Base-by-base conservation (phyloP, 441 rosid genomes). In the Lepidium campestre region DNA sequence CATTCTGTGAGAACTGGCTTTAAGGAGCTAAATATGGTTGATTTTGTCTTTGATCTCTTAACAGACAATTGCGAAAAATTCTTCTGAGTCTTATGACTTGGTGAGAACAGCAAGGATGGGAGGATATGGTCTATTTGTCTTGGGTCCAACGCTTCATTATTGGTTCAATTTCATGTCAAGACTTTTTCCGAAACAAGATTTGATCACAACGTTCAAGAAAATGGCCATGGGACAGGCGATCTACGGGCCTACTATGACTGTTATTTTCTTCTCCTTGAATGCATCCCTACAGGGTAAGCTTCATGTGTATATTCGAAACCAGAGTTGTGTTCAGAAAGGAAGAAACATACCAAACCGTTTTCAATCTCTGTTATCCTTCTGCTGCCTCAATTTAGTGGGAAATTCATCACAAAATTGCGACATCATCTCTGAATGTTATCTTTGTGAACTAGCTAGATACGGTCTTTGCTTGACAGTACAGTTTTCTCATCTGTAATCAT, bases 81-180 rank as follows among this genome's bases (percentile, higher is more conserved):
- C 75, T 18, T 73, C 83, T 0, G 87, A 85, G 56, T 54, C 94
- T 27, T 93, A 83, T 67, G 96, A 93, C 73, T 57, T 83, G 44
- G 72, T 71, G 79, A 85, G 99, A 77, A 87, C 91, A 37, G 70
- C 69, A n/a, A 85, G 97, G 13, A 89, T 89, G 99, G 92, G 78
- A 18, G 95, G 87, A 72, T 91, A 91, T 64, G 99, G 96, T 67
- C 10, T 86, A 78, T 7, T 83, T 65, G 48, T 94, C 34, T 70
- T 91, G 42, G 97, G 99, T 72, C 96, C 97, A 39, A 74, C 92
- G 0, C 80, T 87, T 56, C 94, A 89, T 67, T 81, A 77, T 57
- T 89, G 96, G 97, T 91, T 91, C 82, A 85, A 81, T 66, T 78
- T 86, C 52, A 67, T 93, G 85, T 89, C 96, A 12, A 85, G 77